phyloP scores from a whole-genome alignment of 176 grass and related monocot species.

The Areca catechu region DNA sequence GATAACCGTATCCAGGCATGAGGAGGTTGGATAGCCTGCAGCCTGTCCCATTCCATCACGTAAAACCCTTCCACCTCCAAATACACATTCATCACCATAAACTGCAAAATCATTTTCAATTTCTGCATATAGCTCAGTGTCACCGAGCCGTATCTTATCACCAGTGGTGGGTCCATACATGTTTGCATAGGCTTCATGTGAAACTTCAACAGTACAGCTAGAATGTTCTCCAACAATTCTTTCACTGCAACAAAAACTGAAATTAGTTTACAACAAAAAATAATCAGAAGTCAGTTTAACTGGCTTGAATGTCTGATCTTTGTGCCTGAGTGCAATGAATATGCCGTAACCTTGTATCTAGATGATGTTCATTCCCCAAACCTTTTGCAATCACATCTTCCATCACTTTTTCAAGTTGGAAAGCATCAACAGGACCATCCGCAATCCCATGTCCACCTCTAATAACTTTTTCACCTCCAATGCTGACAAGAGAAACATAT shows the following conservation, averaged over 20 bases:
- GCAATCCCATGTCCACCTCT: conserved; percentile 73
- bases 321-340: background rate
- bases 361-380: conserved; percentile 77
- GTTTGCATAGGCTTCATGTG: conserved; percentile 79
- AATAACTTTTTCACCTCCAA: conserved; percentile 73
- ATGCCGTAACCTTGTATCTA: conserved; percentile 45
- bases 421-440: conserved; percentile 61
- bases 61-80: conserved; percentile 93
- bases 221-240: conserved; percentile 57
- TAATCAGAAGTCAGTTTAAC: background rate
- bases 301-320: too few species aligned
- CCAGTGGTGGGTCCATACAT: conserved; percentile 95
- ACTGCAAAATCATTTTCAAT: conserved; percentile 81
- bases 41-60: conserved; percentile 94
- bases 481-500: conserved; percentile 83
- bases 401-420: conserved; percentile 46
- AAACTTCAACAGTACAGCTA: conserved; percentile 38
- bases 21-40: conserved; percentile 36
- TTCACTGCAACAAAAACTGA: conserved; percentile 48
- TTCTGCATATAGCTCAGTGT: conserved; percentile 82
- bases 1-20: conserved; percentile 77
- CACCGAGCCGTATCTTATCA: conserved; percentile 92
- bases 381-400: conserved; percentile 40
- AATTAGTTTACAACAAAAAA: conserved; percentile 10
- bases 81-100: conserved; percentile 96